Conservation (phyloP, 768 basidiomycete genomes). For the Mycena rosella region DNA sequence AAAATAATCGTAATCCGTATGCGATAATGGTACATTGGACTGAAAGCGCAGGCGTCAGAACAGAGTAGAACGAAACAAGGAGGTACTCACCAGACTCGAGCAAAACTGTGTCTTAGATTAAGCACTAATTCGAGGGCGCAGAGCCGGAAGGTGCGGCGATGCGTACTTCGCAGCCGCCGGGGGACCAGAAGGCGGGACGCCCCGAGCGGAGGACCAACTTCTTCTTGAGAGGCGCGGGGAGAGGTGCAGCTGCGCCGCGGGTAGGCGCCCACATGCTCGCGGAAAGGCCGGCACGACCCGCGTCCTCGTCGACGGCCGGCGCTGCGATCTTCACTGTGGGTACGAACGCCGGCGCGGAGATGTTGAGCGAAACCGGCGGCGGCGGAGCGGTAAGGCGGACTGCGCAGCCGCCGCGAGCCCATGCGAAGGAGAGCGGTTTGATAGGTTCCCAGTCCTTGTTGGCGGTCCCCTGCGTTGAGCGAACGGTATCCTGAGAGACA, state of each 20-base stretch:
- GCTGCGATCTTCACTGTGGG: neutral
- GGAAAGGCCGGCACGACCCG: too few species aligned
- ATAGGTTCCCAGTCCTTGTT: constrained; percentile 4
- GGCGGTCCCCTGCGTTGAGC: neutral
- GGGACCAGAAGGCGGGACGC: neutral
- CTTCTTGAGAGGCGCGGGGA: neutral
- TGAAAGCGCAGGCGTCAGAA: neutral
- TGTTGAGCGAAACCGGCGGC: neutral
- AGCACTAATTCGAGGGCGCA: too few species aligned
- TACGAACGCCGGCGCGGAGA: neutral
- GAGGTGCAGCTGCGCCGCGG: neutral
- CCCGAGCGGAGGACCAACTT: too few species aligned
- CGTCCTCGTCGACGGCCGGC: too few species aligned
- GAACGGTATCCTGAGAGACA: neutral
- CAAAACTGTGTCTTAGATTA: neutral
- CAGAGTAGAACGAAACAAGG: neutral
- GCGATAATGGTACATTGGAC: neutral
- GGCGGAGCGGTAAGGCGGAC: constrained; percentile 1
- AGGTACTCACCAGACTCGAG: neutral
- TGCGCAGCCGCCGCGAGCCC: constrained; percentile 8
- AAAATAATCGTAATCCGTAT: too few species aligned
- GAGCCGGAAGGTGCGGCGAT: constrained; percentile 3
- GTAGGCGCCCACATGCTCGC: too few species aligned
- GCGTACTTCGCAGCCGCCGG: neutral
- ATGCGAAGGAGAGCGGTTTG: neutral